phyloP scores from a whole-genome alignment of 441 rosid genomes.

The Monsonia emarginata region DNA sequence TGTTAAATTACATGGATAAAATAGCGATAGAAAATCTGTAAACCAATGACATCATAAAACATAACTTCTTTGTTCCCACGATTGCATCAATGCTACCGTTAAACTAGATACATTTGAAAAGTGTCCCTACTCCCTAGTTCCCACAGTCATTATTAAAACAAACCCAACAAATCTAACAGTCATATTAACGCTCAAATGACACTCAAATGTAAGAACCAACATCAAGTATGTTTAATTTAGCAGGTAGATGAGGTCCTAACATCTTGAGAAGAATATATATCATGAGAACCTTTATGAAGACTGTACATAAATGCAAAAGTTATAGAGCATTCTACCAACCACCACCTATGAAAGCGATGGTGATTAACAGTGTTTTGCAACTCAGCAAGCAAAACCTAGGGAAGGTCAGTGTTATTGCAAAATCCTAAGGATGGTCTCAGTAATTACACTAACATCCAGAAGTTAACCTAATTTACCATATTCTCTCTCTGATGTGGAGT shows the following conservation, averaged over 20 bases:
- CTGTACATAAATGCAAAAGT: neutral
- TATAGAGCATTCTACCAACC: neutral
- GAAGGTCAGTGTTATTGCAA: neutral
- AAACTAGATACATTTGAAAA: neutral
- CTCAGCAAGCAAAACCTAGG: neutral
- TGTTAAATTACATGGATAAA: conserved; percentile 13
- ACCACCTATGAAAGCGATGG: neutral
- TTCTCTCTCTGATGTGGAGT: neutral
- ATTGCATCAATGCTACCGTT: neutral
- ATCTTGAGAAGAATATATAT: neutral
- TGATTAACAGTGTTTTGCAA: neutral
- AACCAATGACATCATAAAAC: neutral
- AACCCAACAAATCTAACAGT: neutral
- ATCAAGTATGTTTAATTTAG: neutral
- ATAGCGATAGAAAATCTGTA: neutral
- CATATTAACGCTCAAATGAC: neutral
- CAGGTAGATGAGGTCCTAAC: neutral
- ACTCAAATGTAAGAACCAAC: neutral
- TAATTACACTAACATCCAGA: neutral
- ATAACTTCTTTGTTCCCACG: neutral
- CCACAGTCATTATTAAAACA: neutral
- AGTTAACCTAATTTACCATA: neutral
- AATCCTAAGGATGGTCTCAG: neutral
- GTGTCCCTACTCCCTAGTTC: no score
- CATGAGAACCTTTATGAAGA: neutral